phyloP scores from a whole-genome alignment of 257 asterid genomes.

The Solanum tarijense region DNA sequence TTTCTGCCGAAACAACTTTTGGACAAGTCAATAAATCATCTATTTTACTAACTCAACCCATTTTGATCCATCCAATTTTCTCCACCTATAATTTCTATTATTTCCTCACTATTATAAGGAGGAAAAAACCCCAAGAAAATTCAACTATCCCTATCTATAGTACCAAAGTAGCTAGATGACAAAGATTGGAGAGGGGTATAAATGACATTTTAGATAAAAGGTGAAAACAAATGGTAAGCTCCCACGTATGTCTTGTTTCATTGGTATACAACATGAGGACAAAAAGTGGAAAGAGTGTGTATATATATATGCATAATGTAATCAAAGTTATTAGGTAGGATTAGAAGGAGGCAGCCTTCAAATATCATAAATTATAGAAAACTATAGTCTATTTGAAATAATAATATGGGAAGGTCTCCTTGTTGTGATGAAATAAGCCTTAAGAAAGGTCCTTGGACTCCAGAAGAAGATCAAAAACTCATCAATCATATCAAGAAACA shows the following conservation, averaged over 20 bases:
- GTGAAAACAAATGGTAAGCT: conserved; percentile 6
- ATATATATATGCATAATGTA: conserved; percentile 16
- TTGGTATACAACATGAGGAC: conserved; percentile 31
- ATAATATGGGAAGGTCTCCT: conserved; percentile 68
- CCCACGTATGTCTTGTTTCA: conserved; percentile 13
- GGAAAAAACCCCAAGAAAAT: neutral
- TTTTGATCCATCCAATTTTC: neutral
- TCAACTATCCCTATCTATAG: neutral
- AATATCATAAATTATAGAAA: conserved; percentile 10
- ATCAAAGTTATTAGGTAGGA: conserved; percentile 47
- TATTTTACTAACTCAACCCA: neutral
- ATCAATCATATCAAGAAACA: conserved; percentile 47
- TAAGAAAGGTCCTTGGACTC: conserved; percentile 96
- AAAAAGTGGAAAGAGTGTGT: neutral
- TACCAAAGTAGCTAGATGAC: neutral
- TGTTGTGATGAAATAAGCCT: conserved; percentile 56
- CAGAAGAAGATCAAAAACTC: conserved; percentile 81
- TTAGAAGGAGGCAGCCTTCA: conserved; percentile 30
- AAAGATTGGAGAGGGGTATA: conserved; percentile 6
- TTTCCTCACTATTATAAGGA: neutral
- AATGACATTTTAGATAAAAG: neutral
- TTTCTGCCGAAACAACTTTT: neutral
- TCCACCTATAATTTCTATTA: neutral
- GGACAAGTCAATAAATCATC: neutral
- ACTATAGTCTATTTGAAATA: neutral